These are phyloP conservation scores for Trichoderma sp. DNA, from an alignment of 2,329 filamentous ascomycete species.

Conservation along the genomic window DNA sequence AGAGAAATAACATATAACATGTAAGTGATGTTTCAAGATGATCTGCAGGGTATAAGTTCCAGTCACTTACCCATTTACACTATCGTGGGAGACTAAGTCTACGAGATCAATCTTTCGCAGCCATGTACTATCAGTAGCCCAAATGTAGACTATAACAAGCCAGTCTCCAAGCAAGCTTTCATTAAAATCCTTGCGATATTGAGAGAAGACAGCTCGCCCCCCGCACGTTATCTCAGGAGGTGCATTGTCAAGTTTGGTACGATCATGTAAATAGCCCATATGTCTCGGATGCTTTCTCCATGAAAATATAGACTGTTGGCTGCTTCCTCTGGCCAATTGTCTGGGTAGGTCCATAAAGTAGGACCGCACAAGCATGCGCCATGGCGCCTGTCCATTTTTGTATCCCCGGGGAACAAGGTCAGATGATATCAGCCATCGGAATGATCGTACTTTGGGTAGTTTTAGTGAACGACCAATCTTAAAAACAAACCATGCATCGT, in stretches of 20 bases:
- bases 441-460: background rate
- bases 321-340: background rate
- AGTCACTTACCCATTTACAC: conserved; percentile 7
- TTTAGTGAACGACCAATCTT: background rate
- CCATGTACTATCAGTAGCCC: conserved; percentile 1
- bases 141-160: conserved; percentile 9
- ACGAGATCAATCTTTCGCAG: background rate
- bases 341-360: background rate
- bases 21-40: background rate
- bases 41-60: background rate
- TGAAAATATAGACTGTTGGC: background rate
- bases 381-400: conserved; percentile 5
- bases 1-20: background rate
- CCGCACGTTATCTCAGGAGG: conserved; percentile 13
- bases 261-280: background rate
- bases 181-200: background rate
- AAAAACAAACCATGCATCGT: background rate
- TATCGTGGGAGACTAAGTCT: background rate
- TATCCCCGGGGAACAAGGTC: conserved; percentile 9
- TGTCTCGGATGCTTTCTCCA: background rate
- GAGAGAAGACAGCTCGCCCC: conserved; percentile 1
- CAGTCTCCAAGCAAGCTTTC: background rate
- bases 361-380: conserved; percentile 8
- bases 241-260: background rate
- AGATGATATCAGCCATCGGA: conserved; percentile 6